Evolutionary conservation across 129 eudicot species (phyloP).

Genomic region (Oenanthe sinensis): DNA sequence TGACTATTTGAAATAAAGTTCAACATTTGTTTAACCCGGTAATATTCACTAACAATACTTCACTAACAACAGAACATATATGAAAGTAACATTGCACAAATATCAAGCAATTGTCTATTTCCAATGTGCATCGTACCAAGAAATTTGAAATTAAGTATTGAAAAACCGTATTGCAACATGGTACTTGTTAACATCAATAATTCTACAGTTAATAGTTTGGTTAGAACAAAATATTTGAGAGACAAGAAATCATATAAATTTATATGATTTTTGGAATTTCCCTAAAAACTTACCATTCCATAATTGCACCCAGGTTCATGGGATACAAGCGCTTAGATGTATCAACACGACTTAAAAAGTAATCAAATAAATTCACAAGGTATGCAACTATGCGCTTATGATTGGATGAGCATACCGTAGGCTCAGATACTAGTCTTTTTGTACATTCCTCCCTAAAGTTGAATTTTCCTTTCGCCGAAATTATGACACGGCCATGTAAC

Average conservation of each 20-base stretch:
- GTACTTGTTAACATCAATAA: not conserved
- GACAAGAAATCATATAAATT: not conserved
- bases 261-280: not conserved
- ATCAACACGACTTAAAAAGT: not conserved
- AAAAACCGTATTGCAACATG: not conserved
- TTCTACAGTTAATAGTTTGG: not conserved
- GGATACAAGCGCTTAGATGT: not conserved
- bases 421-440: constrained; percentile 50
- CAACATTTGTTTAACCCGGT: too few relatives aligned
- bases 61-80: not conserved
- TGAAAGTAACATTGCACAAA: not conserved
- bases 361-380: not conserved
- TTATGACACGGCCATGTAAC: constrained; percentile 48
- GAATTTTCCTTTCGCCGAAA: constrained; percentile 33
- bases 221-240: not conserved
- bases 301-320: not conserved
- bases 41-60: not conserved
- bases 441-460: constrained; percentile 55
- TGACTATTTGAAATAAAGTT: not conserved
- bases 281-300: not conserved
- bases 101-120: not conserved
- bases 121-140: not conserved
- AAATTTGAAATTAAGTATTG: not conserved
- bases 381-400: not conserved
- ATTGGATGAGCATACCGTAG: constrained; percentile 38